These are phyloP conservation scores for Meyerozyma elateridarum DNA, from an alignment of 1,139 yeast species.

Conservation along the genomic window DNA sequence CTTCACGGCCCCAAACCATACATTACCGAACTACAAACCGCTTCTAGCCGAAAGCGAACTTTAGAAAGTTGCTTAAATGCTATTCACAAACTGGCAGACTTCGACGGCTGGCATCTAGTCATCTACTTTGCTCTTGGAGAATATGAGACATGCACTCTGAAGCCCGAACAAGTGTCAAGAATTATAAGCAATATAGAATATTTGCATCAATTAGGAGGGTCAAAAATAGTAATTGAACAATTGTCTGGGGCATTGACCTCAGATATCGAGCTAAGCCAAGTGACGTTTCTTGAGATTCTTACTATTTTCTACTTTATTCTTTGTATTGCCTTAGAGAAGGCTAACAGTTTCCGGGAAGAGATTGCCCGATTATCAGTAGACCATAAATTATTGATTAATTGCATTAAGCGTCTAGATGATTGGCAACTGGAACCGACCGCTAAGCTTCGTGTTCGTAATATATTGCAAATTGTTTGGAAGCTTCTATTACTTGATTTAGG, in stretches of 20 bases:
- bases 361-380: too few relatives aligned
- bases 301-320: not conserved
- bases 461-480: slow-evolving; percentile 44
- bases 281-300: not conserved
- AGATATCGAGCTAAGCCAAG: not conserved
- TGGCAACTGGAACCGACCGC: too few relatives aligned
- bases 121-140: slow-evolving; percentile 42
- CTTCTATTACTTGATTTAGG: slow-evolving; percentile 66
- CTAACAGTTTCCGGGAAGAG: too few relatives aligned
- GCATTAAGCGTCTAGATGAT: too few relatives aligned
- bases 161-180: slow-evolving; percentile 30
- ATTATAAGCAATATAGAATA: slow-evolving; percentile 23
- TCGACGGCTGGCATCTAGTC: slow-evolving; percentile 11
- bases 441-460: slow-evolving; percentile 39
- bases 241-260: not conserved
- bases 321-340: too few relatives aligned
- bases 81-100: too few relatives aligned
- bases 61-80: too few relatives aligned
- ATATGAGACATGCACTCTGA: slow-evolving; percentile 24
- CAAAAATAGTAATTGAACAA: not conserved
- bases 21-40: slow-evolving; percentile 1
- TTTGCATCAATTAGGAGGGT: not conserved
- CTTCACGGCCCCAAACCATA: not conserved
- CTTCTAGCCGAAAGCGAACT: too few relatives aligned
- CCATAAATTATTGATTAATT: too few relatives aligned